These are phyloP conservation scores for Mortierella sp. DNA, from an alignment of 371 early-diverging fungal genomes.

Conservation along the genomic window DNA sequence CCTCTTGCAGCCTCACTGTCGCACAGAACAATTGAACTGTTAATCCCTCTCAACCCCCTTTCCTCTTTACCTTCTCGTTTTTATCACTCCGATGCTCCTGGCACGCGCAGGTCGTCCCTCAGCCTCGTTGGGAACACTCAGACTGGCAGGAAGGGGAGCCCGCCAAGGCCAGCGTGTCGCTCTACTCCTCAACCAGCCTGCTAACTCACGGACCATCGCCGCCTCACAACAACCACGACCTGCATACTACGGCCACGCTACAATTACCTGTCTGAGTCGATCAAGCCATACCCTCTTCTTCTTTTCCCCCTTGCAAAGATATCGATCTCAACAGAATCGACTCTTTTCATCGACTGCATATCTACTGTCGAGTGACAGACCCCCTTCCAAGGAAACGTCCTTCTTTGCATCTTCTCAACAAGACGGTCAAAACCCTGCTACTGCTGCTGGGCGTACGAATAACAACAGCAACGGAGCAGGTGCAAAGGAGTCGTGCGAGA, in stretches of 20 bases:
- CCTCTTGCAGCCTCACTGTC: neutral
- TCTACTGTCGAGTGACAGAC: neutral
- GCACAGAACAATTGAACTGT: neutral
- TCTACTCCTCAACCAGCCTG: slow-evolving; percentile 13
- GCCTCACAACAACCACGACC: slow-evolving; percentile 16
- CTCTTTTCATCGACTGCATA: neutral
- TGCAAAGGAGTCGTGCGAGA: neutral
- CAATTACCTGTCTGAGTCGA: neutral
- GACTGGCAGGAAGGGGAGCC: neutral
- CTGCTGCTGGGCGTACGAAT: neutral
- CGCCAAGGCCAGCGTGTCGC: neutral
- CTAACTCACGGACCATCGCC: slow-evolving; percentile 14
- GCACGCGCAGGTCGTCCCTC: slow-evolving; percentile 22
- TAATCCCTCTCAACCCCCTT: neutral
- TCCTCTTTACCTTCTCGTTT: neutral
- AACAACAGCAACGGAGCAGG: neutral
- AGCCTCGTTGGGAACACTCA: slow-evolving; percentile 9
- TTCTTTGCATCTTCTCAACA: slow-evolving; percentile 1
- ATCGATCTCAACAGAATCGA: neutral
- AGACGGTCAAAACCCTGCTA: neutral
- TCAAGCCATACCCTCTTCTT: slow-evolving; percentile 15
- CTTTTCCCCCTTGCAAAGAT: slow-evolving; percentile 23
- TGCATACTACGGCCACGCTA: slow-evolving; percentile 26
- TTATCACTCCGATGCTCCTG: slow-evolving; percentile 28
- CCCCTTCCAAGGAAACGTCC: neutral